phyloP scores from a whole-genome alignment of 306 rosid species.

The Quercus cerris region DNA sequence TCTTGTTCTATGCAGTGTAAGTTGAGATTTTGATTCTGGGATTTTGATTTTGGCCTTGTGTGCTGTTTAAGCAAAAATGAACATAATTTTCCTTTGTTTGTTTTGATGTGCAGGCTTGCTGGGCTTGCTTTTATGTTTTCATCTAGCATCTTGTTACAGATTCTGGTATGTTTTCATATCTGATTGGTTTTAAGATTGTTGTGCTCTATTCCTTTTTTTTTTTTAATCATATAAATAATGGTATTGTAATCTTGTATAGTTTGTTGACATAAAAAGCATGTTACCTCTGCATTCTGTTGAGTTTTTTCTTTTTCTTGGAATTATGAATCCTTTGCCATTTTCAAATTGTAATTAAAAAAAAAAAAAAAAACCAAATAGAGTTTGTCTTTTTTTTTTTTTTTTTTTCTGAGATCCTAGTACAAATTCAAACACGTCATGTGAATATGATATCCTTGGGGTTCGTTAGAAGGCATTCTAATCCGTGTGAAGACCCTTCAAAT shows the following conservation, averaged over 20 bases:
- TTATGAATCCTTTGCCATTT: not conserved
- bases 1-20: constrained; percentile 62
- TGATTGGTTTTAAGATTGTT: constrained; percentile 18
- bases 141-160: constrained; percentile 91
- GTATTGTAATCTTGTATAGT: not conserved
- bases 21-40: constrained; percentile 34
- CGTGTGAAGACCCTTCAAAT: not conserved
- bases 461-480: not conserved
- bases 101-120: constrained; percentile 69
- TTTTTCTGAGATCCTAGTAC: not conserved
- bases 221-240: not conserved
- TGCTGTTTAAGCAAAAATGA: constrained; percentile 22
- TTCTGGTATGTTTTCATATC: constrained; percentile 58
- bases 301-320: not conserved
- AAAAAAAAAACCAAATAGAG: too few relatives aligned
- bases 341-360: not conserved
- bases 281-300: not conserved
- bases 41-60: constrained; percentile 7
- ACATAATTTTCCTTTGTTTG: constrained; percentile 6
- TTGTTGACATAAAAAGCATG: not conserved
- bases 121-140: constrained; percentile 99
- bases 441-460: not conserved
- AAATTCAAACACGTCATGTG: not conserved
- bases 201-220: not conserved
- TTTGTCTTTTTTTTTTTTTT: too few relatives aligned